Evolutionary conservation across 2,329 filamentous ascomycete genomes (phyloP).

Genomic region (Decorospora gaudefroyi): DNA sequence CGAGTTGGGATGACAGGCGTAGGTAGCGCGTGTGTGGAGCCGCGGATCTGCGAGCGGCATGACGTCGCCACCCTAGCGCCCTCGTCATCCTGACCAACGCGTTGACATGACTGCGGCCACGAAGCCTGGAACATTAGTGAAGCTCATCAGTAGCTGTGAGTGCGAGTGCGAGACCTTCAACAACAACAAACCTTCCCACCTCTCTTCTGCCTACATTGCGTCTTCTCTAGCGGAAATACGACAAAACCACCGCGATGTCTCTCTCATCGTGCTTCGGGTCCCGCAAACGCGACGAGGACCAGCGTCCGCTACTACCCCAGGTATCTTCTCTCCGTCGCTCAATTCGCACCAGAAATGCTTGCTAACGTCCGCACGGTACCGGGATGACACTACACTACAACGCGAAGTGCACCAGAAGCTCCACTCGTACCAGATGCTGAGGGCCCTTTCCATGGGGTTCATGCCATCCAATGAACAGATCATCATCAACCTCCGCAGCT

Average conservation of each 20-base stretch:
- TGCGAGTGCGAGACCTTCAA: slow-evolving; percentile 3
- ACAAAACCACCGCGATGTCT: slow-evolving; percentile 52
- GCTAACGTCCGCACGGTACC: slow-evolving; percentile 55
- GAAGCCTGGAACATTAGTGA: slow-evolving; percentile 5
- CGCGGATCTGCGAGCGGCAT: slow-evolving; percentile 15
- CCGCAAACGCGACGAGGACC: slow-evolving; percentile 64
- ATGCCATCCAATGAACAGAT: slow-evolving; percentile 90
- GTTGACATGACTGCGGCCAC: slow-evolving; percentile 2
- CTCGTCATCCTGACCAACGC: slow-evolving; percentile 18
- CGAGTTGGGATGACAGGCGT: slow-evolving; percentile 4
- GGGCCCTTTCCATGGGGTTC: slow-evolving; percentile 79
- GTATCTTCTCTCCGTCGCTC: slow-evolving; percentile 16
- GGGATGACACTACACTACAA: slow-evolving; percentile 73
- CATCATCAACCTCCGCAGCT: slow-evolving; percentile 76
- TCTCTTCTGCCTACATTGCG: slow-evolving; percentile 6
- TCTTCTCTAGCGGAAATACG: not conserved
- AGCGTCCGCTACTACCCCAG: slow-evolving; percentile 74
- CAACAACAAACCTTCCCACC: slow-evolving; percentile 1
- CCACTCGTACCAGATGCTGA: slow-evolving; percentile 88
- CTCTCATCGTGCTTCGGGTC: slow-evolving; percentile 65
- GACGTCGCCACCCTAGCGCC: slow-evolving; percentile 12
- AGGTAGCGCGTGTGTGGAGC: slow-evolving; percentile 14
- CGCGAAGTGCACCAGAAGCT: slow-evolving; percentile 82
- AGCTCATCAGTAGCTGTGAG: slow-evolving; percentile 1
- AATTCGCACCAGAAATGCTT: not conserved